A percentile compares a stretch with the other conserved stretches of the same genome.
Conservation (phyloP, 1,284 basidiomycete genomes). For the Peniophora sp. region DNA sequence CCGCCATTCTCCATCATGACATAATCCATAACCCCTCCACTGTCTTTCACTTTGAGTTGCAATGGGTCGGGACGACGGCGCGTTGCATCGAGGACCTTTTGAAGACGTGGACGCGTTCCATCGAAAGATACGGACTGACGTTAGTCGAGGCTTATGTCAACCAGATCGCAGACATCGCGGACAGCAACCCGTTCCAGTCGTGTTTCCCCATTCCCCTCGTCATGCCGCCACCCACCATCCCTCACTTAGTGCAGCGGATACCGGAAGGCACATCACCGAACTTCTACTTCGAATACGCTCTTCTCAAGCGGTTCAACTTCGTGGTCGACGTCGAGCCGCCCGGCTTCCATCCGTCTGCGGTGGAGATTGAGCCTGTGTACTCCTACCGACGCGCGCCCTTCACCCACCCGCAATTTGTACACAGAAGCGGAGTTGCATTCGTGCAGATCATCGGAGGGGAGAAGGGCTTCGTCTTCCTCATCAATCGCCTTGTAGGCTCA, state of each 20-base stretch:
- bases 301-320: conserved; percentile 73
- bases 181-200: conserved; percentile 83
- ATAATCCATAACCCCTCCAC: conserved; percentile 87
- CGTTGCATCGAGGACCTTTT: conserved; percentile 90
- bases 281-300: conserved; percentile 76
- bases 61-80: conserved; percentile 97
- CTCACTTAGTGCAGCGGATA: conserved; percentile 60
- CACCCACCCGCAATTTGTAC: conserved; percentile 83
- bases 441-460: conserved; percentile 77
- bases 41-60: conserved; percentile 93
- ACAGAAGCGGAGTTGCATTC: conserved; percentile 80
- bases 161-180: conserved; percentile 76
- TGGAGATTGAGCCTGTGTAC: conserved; percentile 74
- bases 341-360: conserved; percentile 19
- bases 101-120: conserved; percentile 75
- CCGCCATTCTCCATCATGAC: conserved; percentile 84
- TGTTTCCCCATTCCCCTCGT: conserved; percentile 77
- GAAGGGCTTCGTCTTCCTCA: conserved; percentile 80
- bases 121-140: conserved; percentile 87
- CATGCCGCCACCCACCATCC: conserved; percentile 63
- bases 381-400: conserved; percentile 77
- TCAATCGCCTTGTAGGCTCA: conserved; percentile 73
- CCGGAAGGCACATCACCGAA: conserved; percentile 54
- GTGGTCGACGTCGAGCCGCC: conserved; percentile 85
- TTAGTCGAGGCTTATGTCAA: conserved; percentile 90